Evolutionary conservation across 768 basidiomycete genomes (phyloP).

Genomic region (Psilocybe cubensis): DNA sequence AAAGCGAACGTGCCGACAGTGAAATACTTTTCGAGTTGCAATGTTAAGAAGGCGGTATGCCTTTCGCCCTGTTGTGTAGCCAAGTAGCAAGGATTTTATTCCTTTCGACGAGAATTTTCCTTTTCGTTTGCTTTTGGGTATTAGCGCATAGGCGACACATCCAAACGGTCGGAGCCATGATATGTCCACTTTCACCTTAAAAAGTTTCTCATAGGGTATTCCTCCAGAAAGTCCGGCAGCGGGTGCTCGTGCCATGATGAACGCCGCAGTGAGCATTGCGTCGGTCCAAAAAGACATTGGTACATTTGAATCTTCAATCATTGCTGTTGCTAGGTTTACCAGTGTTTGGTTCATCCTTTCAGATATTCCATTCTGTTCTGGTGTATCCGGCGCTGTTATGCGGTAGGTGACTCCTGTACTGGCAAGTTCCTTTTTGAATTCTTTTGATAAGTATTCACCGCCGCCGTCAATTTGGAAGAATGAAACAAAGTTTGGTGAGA

Average conservation of each 20-base stretch:
- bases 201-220: constrained; percentile 22
- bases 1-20: constrained; percentile 11
- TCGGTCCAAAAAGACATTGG: constrained; percentile 27
- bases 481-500: constrained; percentile 1
- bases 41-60: constrained; percentile 12
- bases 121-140: constrained; percentile 19
- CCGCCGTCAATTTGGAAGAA: constrained; percentile 13
- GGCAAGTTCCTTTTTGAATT: constrained; percentile 5
- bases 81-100: constrained; percentile 13
- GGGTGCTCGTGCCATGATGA: constrained; percentile 22
- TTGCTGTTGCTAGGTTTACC: constrained; percentile 19
- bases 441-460: constrained; percentile 8
- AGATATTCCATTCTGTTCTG: constrained; percentile 32
- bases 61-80: constrained; percentile 17
- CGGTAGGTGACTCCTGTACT: constrained; percentile 5
- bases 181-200: constrained; percentile 11
- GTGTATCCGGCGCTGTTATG: constrained; percentile 14
- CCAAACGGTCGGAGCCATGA: constrained; percentile 19
- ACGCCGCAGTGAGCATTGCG: constrained; percentile 22
- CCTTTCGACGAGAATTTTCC: constrained; percentile 20
- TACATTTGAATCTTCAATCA: constrained; percentile 25
- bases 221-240: constrained; percentile 17
- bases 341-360: constrained; percentile 32
- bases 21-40: constrained; percentile 1
- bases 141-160: constrained; percentile 17